Conservation (phyloP, 345 rosid genomes). For the Diplotaxis tenuifolia region DNA sequence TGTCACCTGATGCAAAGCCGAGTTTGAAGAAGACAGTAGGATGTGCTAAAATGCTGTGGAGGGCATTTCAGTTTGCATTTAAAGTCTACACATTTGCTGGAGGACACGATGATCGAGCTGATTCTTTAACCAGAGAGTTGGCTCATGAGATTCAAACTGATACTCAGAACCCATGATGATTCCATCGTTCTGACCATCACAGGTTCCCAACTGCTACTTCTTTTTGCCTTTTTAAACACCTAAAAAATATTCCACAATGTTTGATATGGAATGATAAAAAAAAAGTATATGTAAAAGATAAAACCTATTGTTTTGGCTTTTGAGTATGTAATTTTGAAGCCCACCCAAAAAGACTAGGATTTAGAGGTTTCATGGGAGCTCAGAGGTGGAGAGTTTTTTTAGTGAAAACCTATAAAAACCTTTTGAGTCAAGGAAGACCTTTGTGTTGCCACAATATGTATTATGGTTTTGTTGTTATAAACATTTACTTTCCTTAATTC, state of each 20-base stretch:
- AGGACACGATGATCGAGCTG: conserved; percentile 85
- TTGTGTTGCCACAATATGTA: conserved; percentile 32
- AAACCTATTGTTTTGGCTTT: conserved; percentile 18
- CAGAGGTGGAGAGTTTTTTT: conserved; percentile 24
- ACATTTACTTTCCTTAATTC: not conserved
- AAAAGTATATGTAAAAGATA: too few species aligned
- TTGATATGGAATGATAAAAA: too few species aligned
- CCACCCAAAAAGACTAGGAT: conserved; percentile 21
- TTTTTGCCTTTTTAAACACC: too few species aligned
- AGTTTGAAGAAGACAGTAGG: conserved; percentile 39
- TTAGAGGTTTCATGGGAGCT: conserved; percentile 31
- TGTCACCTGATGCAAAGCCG: conserved; percentile 32
- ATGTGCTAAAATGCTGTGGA: conserved; percentile 63
- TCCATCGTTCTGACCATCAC: not conserved
- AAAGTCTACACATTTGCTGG: conserved; percentile 82
- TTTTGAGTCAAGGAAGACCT: conserved; percentile 11
- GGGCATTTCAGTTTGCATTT: conserved; percentile 84
- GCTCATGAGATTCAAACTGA: conserved; percentile 78
- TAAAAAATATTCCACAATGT: too few species aligned
- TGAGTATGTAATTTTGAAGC: conserved; percentile 25
- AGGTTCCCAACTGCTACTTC: too few species aligned
- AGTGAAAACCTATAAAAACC: conserved; percentile 9
- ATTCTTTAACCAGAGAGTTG: conserved; percentile 64
- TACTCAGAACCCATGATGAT: conserved; percentile 40
- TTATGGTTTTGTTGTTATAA: conserved; percentile 29